Conservation (phyloP, 2,329 filamentous ascomycete species). For the Microdochium paspali region DNA sequence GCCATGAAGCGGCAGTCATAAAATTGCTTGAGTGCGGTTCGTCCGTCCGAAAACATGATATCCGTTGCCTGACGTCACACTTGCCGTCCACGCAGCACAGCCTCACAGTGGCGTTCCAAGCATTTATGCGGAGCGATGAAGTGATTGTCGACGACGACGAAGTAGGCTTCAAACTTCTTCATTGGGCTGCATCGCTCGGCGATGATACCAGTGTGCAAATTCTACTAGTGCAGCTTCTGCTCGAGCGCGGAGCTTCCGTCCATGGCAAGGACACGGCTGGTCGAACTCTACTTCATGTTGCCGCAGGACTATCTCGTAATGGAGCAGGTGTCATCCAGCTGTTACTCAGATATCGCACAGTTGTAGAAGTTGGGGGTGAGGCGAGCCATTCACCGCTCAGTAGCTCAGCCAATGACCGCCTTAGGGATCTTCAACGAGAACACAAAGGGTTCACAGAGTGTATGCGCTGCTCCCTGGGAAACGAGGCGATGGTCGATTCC, state of each 20-base stretch:
- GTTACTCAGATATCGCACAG: too few relatives aligned
- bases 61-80: not conserved
- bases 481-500: too few relatives aligned
- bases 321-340: not conserved
- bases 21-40: constrained; percentile 5
- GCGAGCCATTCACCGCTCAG: too few relatives aligned
- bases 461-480: too few relatives aligned
- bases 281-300: not conserved
- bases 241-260: not conserved
- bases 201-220: not conserved
- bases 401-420: too few relatives aligned
- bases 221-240: not conserved
- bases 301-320: not conserved
- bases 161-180: too few relatives aligned
- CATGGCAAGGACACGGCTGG: not conserved
- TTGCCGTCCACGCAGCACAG: not conserved
- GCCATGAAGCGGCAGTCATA: constrained; percentile 9
- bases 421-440: too few relatives aligned
- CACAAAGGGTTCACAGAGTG: too few relatives aligned
- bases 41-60: not conserved
- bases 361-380: too few relatives aligned
- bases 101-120: not conserved
- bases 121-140: not conserved
- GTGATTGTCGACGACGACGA: not conserved
- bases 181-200: too few relatives aligned